phyloP scores from a whole-genome alignment of 225 moss, liverwort and hornwort genomes.

The Physcomitrium patens region DNA sequence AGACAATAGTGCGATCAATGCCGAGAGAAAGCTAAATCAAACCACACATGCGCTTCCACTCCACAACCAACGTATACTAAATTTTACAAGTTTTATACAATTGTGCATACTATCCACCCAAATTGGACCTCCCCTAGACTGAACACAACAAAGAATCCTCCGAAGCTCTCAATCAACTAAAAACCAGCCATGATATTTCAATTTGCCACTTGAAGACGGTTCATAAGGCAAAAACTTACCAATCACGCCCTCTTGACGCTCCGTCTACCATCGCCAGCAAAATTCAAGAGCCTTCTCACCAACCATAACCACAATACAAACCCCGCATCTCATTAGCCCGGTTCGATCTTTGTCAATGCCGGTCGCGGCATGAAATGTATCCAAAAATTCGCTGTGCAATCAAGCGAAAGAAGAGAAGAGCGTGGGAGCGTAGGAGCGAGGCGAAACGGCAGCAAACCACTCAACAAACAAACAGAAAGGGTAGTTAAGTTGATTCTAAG shows the following conservation, averaged over 20 bases:
- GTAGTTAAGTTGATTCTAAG: no score
- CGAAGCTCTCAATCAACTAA: neutral
- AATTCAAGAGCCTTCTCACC: conserved; percentile 8
- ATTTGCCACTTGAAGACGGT: neutral
- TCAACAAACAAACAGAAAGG: no score
- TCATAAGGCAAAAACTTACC: conserved; percentile 12
- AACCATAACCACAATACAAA: neutral
- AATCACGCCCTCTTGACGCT: neutral
- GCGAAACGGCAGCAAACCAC: no score
- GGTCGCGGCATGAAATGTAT: no score
- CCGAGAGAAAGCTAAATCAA: conserved; percentile 7
- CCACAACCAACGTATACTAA: conserved; percentile 9
- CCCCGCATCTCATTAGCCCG: neutral
- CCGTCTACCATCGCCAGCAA: neutral
- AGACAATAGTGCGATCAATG: neutral
- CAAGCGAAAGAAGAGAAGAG: no score
- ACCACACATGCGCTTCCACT: neutral
- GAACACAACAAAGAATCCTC: neutral
- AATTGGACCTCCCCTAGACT: conserved; percentile 2
- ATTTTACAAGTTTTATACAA: neutral
- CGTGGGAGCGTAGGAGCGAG: no score
- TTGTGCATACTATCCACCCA: neutral
- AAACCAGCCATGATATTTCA: neutral
- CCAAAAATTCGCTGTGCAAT: no score
- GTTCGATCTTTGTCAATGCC: no score